phyloP scores from a whole-genome alignment of 1,284 basidiomycete genomes.

The Melampsora larici-populina region DNA sequence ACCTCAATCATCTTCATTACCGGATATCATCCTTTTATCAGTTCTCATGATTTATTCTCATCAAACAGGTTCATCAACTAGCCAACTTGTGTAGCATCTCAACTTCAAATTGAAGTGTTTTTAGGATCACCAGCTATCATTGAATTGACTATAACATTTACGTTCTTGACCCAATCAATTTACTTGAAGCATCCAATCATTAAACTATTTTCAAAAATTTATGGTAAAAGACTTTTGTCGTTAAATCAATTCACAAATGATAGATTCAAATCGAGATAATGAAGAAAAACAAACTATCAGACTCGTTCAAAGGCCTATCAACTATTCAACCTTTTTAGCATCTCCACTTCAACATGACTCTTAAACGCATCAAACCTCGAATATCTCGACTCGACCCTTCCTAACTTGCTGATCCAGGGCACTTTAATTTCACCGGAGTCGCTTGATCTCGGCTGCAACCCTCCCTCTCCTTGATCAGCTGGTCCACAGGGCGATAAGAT shows the following conservation, averaged over 20 bases:
- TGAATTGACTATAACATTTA: no score
- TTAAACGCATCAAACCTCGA: constrained; percentile 84
- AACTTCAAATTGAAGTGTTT: no score
- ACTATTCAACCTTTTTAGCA: neutral
- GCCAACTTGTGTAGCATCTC: no score
- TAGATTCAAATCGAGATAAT: no score
- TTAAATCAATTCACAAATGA: no score
- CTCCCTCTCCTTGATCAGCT: constrained; percentile 93
- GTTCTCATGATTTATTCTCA: neutral
- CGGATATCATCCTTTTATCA: neutral
- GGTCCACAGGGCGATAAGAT: constrained; percentile 93
- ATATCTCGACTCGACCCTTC: neutral
- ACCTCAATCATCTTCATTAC: neutral
- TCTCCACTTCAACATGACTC: constrained; percentile 65
- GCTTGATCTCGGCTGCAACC: constrained; percentile 93
- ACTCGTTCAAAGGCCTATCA: no score
- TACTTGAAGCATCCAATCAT: no score
- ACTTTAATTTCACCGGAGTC: constrained; percentile 68
- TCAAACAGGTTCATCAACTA: neutral
- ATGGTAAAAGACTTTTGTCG: no score
- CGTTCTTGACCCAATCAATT: no score
- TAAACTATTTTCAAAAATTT: no score
- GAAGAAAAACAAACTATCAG: no score
- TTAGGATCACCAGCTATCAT: no score
- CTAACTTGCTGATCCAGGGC: constrained; percentile 26